Evolutionary conservation across 371 early-diverging fungal species (phyloP).

Genomic region (Mucor saturninus): DNA sequence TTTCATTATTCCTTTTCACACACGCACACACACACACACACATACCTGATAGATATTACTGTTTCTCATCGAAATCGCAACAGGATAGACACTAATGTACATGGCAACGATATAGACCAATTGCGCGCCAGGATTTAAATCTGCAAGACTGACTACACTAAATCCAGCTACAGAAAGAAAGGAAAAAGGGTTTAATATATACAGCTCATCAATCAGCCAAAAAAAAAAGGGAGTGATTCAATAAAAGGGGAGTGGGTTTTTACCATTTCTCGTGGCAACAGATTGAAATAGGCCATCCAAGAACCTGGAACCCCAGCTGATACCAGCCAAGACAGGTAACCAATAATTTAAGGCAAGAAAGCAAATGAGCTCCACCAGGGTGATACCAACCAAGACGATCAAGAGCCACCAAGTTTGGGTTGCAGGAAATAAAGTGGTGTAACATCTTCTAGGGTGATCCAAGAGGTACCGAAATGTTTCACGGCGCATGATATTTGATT

Average conservation of each 20-base stretch:
- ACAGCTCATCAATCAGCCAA: not conserved
- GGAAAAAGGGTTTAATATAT: not conserved
- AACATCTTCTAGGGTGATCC: constrained; percentile 55
- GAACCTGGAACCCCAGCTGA: constrained; percentile 50
- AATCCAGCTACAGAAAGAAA: constrained; percentile 43
- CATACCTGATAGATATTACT: constrained; percentile 57
- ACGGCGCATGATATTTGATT: constrained; percentile 32
- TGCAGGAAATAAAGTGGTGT: constrained; percentile 50
- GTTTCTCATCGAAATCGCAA: constrained; percentile 57
- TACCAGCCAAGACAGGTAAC: constrained; percentile 41
- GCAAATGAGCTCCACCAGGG: constrained; percentile 33
- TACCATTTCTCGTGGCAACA: constrained; percentile 53
- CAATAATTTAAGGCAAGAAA: constrained; percentile 52
- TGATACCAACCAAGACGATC: constrained; percentile 43
- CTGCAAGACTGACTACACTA: constrained; percentile 41
- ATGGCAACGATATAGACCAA: constrained; percentile 55
- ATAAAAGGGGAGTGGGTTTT: not conserved
- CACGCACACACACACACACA: too few species aligned
- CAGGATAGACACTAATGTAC: constrained; percentile 60
- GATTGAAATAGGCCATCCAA: constrained; percentile 56
- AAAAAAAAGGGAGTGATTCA: too few species aligned
- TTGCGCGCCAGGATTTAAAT: constrained; percentile 52
- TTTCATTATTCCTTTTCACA: not conserved
- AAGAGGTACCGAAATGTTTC: constrained; percentile 47
- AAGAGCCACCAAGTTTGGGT: constrained; percentile 55